Conservation (phyloP, 208 protist genomes). For the Leishmania aethiopica region DNA sequence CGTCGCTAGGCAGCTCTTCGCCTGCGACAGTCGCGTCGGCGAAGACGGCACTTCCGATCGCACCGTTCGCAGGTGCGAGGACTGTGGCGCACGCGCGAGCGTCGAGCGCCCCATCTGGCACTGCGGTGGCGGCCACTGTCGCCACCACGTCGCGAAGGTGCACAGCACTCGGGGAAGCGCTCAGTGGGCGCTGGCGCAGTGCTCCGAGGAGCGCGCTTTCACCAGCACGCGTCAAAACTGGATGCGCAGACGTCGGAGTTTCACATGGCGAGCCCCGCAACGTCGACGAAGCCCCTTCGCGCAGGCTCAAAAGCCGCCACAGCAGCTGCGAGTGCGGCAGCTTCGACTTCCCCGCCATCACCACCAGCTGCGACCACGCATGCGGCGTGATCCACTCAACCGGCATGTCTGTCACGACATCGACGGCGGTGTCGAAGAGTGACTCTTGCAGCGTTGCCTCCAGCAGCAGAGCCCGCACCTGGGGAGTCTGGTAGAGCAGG, state of each 20-base stretch:
- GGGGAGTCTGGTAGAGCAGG: constrained; percentile 42
- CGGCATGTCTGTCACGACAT: constrained; percentile 47
- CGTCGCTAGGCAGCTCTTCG: constrained; percentile 1
- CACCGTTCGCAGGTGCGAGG: neutral
- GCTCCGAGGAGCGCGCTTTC: constrained; percentile 30
- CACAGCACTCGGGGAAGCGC: too few relatives aligned
- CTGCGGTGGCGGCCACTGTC: neutral
- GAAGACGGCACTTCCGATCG: neutral
- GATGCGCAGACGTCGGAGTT: neutral
- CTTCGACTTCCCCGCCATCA: constrained; percentile 54
- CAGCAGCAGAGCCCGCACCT: constrained; percentile 52
- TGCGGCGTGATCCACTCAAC: constrained; percentile 54
- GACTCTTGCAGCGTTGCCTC: constrained; percentile 48
- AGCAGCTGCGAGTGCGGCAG: constrained; percentile 70
- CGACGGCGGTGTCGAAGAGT: constrained; percentile 49
- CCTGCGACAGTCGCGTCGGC: neutral
- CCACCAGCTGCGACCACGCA: constrained; percentile 54
- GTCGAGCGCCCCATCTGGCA: constrained; percentile 2
- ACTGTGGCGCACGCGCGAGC: constrained; percentile 10
- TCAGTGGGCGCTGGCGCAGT: constrained; percentile 2
- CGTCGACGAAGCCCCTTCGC: neutral
- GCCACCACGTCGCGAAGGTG: neutral
- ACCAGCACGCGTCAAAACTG: constrained; percentile 30
- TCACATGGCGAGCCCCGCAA: neutral
- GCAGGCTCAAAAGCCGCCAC: constrained; percentile 45